Conservation (phyloP, 345 rosid species). For the Salix suchowensis region DNA sequence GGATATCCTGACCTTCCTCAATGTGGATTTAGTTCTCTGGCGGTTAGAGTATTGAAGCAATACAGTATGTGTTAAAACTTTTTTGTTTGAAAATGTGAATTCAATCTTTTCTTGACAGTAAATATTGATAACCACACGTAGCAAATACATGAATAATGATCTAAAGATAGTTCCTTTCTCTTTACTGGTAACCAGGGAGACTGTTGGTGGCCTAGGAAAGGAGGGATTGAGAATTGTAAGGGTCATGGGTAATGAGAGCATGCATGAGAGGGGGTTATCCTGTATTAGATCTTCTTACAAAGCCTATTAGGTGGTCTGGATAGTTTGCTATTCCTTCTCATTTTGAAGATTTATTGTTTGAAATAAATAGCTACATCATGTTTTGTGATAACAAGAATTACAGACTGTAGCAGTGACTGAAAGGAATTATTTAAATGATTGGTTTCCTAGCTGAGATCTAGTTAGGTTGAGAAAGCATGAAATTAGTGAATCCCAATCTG, state of each 20-base stretch:
- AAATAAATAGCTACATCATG: background rate
- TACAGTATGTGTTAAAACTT: constrained; percentile 50
- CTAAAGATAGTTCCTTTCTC: background rate
- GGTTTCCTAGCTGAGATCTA: background rate
- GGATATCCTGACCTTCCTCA: constrained; percentile 90
- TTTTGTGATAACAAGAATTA: background rate
- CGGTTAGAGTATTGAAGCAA: constrained; percentile 74
- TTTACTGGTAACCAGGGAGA: background rate
- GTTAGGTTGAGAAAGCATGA: background rate
- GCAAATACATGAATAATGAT: background rate
- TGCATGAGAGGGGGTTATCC: background rate
- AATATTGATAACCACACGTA: background rate
- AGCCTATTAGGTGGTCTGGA: background rate
- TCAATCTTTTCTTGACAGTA: background rate
- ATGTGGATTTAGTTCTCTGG: constrained; percentile 92
- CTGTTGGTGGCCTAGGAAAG: background rate
- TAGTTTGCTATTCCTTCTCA: background rate
- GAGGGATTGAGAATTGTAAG: background rate
- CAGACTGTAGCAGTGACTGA: too few relatives aligned
- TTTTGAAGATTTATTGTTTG: background rate
- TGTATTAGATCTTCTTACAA: background rate
- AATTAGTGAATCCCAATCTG: too few relatives aligned
- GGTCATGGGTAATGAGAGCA: background rate
- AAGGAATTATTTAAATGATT: background rate
- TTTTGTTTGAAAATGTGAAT: background rate